Evolutionary conservation across 1,139 yeast species (phyloP).

Genomic region (Debaryomyces robertsiae): DNA sequence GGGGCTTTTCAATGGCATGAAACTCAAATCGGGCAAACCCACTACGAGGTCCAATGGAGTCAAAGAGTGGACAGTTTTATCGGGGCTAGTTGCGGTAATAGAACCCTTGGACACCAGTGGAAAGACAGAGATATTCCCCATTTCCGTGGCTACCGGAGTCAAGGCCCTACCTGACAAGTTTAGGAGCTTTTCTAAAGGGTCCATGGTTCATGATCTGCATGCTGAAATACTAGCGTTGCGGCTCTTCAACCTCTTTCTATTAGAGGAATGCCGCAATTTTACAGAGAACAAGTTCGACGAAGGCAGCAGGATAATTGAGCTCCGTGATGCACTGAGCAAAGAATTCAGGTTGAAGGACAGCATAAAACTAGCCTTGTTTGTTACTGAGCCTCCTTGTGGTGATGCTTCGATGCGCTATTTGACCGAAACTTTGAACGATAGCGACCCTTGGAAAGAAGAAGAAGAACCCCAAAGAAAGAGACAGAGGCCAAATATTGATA

Average conservation of each 20-base stretch:
- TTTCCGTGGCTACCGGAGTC: constrained; percentile 78
- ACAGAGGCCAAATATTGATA: constrained; percentile 8
- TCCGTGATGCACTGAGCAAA: constrained; percentile 9
- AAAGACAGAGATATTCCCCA: constrained; percentile 27
- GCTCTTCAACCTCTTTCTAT: constrained; percentile 56
- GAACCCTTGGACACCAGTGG: constrained; percentile 13
- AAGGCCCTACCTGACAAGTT: constrained; percentile 66
- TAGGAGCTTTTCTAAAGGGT: constrained; percentile 52
- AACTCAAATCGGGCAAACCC: constrained; percentile 56
- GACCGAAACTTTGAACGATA: constrained; percentile 19
- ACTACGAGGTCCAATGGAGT: constrained; percentile 58
- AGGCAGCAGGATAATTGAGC: constrained; percentile 13
- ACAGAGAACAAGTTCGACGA: constrained; percentile 8
- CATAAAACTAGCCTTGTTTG: constrained; percentile 57
- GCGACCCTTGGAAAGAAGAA: constrained; percentile 23
- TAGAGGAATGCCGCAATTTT: constrained; percentile 27
- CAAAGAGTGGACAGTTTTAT: constrained; percentile 82
- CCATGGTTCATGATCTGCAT: constrained; percentile 79
- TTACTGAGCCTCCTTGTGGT: constrained; percentile 91
- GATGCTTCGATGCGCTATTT: constrained; percentile 67
- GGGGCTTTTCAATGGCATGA: constrained; percentile 21
- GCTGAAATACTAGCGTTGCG: constrained; percentile 81
- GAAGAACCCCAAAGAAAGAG: constrained; percentile 12
- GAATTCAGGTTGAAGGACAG: constrained; percentile 32
- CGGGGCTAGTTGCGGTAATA: constrained; percentile 63